Conservation (phyloP, 192 early-diverging fungal species). For the Entomortierella lignicola region DNA sequence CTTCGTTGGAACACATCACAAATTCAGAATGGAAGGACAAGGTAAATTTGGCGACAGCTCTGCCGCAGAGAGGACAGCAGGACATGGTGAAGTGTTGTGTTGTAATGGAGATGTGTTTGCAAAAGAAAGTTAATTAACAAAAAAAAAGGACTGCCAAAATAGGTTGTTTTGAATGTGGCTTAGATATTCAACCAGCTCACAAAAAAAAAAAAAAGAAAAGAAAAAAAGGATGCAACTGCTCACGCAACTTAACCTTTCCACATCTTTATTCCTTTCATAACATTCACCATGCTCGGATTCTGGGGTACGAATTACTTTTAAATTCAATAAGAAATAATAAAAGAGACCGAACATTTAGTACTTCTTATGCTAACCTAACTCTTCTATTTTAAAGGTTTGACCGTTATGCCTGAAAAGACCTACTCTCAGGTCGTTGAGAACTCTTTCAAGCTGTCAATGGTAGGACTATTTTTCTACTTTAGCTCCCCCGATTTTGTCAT, state of each 20-base stretch:
- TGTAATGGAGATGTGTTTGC: not conserved
- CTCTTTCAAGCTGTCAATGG: conserved; percentile 79
- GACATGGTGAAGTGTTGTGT: conserved; percentile 2
- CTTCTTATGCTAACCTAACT: not conserved
- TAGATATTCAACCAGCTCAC: conserved; percentile 1
- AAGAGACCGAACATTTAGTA: too few relatives aligned
- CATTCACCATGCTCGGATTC: conserved; percentile 65
- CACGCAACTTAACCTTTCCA: not conserved
- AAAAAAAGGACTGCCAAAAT: not conserved
- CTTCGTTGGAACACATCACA: conserved; percentile 30
- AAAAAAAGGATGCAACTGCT: conserved; percentile 3
- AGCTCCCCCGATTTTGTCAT: too few relatives aligned
- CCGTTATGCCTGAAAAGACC: conserved; percentile 73
- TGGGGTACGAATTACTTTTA: conserved; percentile 56
- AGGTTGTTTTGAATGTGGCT: not conserved
- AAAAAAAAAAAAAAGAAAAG: conserved; percentile 8
- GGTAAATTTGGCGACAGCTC: conserved; percentile 6
- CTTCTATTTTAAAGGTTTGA: conserved; percentile 58
- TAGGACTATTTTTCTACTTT: too few relatives aligned
- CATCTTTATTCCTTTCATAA: conserved; percentile 5
- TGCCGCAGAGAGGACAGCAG: conserved; percentile 14
- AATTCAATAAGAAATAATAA: too few relatives aligned
- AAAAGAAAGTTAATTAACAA: not conserved
- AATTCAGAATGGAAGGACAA: conserved; percentile 23
- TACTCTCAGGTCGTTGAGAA: conserved; percentile 79